Base-by-base conservation (phyloP, 192 early-diverging fungal species). In the Powellomyces hirtus region DNA sequence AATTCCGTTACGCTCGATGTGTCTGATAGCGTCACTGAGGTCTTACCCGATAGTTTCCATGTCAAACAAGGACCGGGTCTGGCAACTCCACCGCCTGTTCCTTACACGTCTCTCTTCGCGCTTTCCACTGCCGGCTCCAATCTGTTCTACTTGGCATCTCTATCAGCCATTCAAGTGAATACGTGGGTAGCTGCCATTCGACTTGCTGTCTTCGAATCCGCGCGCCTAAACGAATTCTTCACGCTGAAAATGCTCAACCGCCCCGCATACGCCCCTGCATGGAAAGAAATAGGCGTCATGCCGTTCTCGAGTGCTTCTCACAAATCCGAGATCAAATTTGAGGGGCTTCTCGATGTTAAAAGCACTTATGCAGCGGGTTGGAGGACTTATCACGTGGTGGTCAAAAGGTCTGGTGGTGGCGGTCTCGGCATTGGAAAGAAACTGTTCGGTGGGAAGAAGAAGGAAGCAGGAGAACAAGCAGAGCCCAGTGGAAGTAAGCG, bases 111-210 rank as follows among this genome's bases (percentile, higher is more conserved):
- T 50, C 57, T 75, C 37, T 81, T 81, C 22, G 72, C 44, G n/a
- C 42, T 81, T 24, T 75, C 66, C 22, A 72, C 74, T 14, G 61
- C 61, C 14, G 79, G 75, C n/a, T 77, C 76, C 16, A 80, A 81
- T 36, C 45, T 81, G 36, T 71, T 68, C 29, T 52, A 64, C 16
- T 55, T 81, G 34, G 79, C 79, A 4, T 45, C 60, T 31, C 49
- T 44, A 30, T 81, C 80, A 20, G 29, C 76, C 20, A 75, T 77
- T 34, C 73, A 73, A 42, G 26, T 34, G 29, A 81, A 81, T 49
- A 66, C 62, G 20, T 81, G 77, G 77, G 68, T 81, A 1, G 67
- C 73, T 2, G 74, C 80, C 22, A 74, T 81, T n/a, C 74, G 80
- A 10, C 71, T 81, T 11, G 61, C 71, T 8, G 40, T 59, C 5